Evolutionary conservation across 352 stramenopile species (phyloP).

Genomic region (Halophytophthora batemanensis): DNA sequence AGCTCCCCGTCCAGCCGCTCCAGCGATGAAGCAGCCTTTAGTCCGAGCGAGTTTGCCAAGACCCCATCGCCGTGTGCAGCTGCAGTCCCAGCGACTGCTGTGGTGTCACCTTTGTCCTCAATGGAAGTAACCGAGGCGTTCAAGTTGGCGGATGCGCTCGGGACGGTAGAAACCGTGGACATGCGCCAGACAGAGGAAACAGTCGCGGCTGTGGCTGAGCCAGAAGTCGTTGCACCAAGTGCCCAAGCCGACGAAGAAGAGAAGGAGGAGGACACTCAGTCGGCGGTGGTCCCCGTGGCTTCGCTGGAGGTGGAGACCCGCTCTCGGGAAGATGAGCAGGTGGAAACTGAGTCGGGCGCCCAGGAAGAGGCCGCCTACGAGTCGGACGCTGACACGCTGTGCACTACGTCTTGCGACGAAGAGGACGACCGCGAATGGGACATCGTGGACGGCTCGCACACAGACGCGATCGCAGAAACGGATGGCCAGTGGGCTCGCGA

Average conservation of each 20-base stretch:
- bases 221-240: conserved; percentile 1
- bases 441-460: conserved; percentile 29
- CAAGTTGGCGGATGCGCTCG: too few species aligned
- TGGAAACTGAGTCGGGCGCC: too few species aligned
- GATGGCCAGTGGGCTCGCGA: conserved; percentile 37
- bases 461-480: conserved; percentile 30
- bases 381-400: conserved; percentile 59
- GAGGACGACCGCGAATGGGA: conserved; percentile 52
- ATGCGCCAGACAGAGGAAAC: conserved; percentile 23
- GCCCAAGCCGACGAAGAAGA: conserved; percentile 9
- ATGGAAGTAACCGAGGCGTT: too few species aligned
- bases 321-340: too few species aligned
- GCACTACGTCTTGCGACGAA: conserved; percentile 46
- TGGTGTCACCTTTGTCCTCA: conserved; percentile 16
- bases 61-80: too few species aligned
- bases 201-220: conserved; percentile 2
- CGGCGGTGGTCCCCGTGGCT: conserved; percentile 11
- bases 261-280: conserved; percentile 12
- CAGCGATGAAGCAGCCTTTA: conserved; percentile 14
- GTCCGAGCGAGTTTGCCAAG: conserved; percentile 23
- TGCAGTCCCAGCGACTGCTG: too few species aligned
- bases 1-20: conserved; percentile 24
- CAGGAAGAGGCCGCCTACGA: conserved; percentile 30
- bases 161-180: conserved; percentile 29
- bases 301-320: conserved; percentile 7